A percentile compares a stretch with the other conserved stretches of the same genome.
These are phyloP conservation scores for Laetiporus sulphureus DNA, from an alignment of 1,284 basidiomycete genomes.

Conservation along the genomic window DNA sequence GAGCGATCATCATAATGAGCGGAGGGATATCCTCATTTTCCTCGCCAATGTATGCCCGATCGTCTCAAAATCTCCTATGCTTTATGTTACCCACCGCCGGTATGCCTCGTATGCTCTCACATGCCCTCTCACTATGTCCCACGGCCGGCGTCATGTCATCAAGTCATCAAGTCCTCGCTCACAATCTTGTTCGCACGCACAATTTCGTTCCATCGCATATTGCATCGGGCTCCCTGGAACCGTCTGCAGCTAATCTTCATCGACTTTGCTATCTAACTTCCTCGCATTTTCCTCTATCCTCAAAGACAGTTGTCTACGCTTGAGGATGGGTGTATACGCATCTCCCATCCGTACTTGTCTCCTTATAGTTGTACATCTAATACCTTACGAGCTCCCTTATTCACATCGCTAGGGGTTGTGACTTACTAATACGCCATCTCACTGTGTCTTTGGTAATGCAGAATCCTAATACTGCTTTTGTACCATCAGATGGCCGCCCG, in stretches of 20 bases:
- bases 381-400: constrained; percentile 15
- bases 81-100: constrained; percentile 17
- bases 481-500: neutral
- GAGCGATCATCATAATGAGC: constrained; percentile 11
- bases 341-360: constrained; percentile 13
- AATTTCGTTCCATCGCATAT: constrained; percentile 9
- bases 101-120: neutral
- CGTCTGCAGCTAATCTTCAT: constrained; percentile 12
- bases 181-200: constrained; percentile 8
- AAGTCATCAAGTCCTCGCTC: constrained; percentile 11
- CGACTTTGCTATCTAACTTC: constrained; percentile 11
- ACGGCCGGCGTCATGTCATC: constrained; percentile 13
- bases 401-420: constrained; percentile 12
- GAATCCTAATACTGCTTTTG: constrained; percentile 14
- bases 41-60: constrained; percentile 16
- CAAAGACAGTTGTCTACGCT: constrained; percentile 10
- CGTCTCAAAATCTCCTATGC: constrained; percentile 17
- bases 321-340: constrained; percentile 2
- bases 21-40: constrained; percentile 5
- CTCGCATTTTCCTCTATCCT: constrained; percentile 11
- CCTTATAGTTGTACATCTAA: constrained; percentile 21
- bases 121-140: constrained; percentile 19
- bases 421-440: constrained; percentile 18
- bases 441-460: constrained; percentile 14
- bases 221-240: constrained; percentile 7